Evolutionary conservation across 345 rosid genomes (phyloP), one percentile per base, ranked within the genome.

Genomic region (Arabidopsis suecica): DNA sequence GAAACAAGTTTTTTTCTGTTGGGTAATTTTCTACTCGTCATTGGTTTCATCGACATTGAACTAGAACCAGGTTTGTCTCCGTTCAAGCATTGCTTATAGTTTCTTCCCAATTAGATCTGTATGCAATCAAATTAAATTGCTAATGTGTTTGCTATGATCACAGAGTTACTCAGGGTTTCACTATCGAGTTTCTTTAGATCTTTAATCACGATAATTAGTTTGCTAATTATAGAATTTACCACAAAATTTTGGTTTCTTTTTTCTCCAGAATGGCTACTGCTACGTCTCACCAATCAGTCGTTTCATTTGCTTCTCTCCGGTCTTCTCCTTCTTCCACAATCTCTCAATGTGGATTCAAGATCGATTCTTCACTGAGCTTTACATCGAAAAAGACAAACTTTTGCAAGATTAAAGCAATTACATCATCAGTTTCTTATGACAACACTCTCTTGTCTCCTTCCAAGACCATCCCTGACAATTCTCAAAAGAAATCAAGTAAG

Each of bases 251-350:
- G 47, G 16, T 51, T 61, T 61, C 4, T 58, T 4, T 55, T 40
- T 57, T 65, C 72, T 80, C 59, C 90, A 89, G 97, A 76, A 92
- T 92, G 96, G 88, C 89, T 42, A 77, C 80, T 65, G 78, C 89
- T 79, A 80, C 73, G 49, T 85, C 86, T 66, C 82, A 86, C 78
- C 91, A 83, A 78, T 65, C 87, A 36, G 20, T 79, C 13, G 81
- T 81, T 68, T 79, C 81, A 58, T 57, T 81, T 56, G 85, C 80
- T 44, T 70, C 84, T 72, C 84, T 57, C 61, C 69, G 50, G 63
- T 77, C 70, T 51, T 77, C 82, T 16, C 48, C 69, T 64, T 48
- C 69, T 50, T n/a, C 48, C 28, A 68, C 76, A 42, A 80, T 41
- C 80, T 83, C 80, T 55, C 76, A 78, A 49, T 42, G 40, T 75